Base-by-base conservation (phyloP, 2,329 filamentous ascomycete species). In the Colletotrichum sp. region DNA sequence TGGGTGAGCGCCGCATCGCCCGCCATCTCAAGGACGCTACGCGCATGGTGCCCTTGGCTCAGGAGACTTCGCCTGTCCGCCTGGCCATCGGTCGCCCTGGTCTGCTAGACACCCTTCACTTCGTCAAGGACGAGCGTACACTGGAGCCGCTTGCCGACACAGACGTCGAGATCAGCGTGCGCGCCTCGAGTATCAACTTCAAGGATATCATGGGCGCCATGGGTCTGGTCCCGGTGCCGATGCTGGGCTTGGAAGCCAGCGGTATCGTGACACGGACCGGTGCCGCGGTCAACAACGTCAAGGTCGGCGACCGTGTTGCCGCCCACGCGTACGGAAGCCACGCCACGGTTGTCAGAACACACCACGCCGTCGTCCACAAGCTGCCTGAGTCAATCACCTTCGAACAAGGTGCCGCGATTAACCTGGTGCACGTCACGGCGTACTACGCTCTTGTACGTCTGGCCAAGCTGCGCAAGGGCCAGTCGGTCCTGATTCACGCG, bases 351-450 rank as follows among this genome's bases (percentile, higher is more conserved):
- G 62, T 55, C 7, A 36, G 75, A 1, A 60, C 32, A 10, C 72
- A 78, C 21, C 52, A 55, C 39, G 39, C 24, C 3, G 44, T 70
- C 4, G 55, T 36, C 3, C 80, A 78, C 52, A 80, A 81, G 13
- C 85, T 89, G 9, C 84, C 85, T 1, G 82, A 82, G 2, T 55
- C 69, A 7, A 78, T 87, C 71, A 77, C 70, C 2, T 86, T 86
- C 28, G 81, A 82, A 36, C 80, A 82, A 9, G 86, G 81, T 2
- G 84, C 84, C 5, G 60, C 34, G 3, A 15, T 72, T 1, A 80
- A 78, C 78, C 26, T 81, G 79, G 32, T 79, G 79, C 34, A 81
- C 82, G 1, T 78, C 55, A 87, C 86, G 0, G 85, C 83, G 1
- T 80, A 82, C 60, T 79, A 82, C 55, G 78, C 80, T 0, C 77